phyloP scores from a whole-genome alignment of 2,329 filamentous ascomycete species.

The Ceratocystis harringtonii region DNA sequence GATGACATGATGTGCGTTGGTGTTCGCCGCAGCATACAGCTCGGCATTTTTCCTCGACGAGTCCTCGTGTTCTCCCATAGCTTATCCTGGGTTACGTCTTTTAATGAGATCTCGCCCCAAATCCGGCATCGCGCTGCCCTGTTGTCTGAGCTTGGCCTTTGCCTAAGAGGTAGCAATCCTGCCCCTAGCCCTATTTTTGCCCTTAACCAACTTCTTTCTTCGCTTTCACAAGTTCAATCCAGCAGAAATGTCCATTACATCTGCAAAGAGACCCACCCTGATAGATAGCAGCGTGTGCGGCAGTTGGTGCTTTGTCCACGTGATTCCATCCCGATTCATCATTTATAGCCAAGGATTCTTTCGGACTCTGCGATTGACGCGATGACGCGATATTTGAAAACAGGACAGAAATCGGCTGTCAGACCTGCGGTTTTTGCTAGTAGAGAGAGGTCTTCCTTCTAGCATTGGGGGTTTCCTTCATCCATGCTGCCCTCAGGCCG shows the following conservation, averaged over 20 bases:
- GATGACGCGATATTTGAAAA: no score
- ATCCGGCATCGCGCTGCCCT: neutral
- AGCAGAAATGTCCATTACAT: no score
- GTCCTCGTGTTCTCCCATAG: neutral
- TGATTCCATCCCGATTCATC: no score
- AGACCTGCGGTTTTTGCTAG: no score
- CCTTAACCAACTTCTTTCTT: neutral
- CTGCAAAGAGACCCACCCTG: no score
- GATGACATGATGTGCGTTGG: neutral
- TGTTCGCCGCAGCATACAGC: neutral
- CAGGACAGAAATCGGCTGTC: no score
- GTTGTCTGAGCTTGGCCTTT: neutral
- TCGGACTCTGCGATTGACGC: no score
- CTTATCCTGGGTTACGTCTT: neutral
- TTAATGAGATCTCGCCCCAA: neutral
- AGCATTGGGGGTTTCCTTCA: neutral
- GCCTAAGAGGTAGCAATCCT: neutral
- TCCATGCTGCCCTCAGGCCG: slow-evolving; percentile 16
- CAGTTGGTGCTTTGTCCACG: no score
- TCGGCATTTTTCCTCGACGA: neutral
- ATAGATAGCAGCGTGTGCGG: no score
- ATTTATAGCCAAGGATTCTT: no score
- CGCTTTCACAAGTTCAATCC: no score
- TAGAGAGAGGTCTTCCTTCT: no score
- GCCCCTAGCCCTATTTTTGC: neutral